Conservation (phyloP, 345 rosid genomes). For the Streptanthus diversifolius region DNA sequence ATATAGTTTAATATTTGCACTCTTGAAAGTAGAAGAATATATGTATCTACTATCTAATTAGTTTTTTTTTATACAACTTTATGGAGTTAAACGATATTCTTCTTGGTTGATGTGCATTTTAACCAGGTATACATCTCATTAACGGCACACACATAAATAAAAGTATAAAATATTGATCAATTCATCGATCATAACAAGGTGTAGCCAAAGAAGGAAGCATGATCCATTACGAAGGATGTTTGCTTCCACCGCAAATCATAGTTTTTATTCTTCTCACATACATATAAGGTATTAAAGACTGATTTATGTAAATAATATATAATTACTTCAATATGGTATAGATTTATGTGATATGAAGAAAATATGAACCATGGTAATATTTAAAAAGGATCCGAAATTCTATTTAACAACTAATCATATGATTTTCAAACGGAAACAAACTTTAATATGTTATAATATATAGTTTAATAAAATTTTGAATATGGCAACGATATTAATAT, state of each 20-base stretch:
- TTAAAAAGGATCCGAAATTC: neutral
- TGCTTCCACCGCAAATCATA: slow-evolving; percentile 33
- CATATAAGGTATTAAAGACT: neutral
- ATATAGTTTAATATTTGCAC: neutral
- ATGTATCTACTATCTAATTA: slow-evolving; percentile 8
- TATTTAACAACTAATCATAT: neutral
- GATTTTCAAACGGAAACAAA: neutral
- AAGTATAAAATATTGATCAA: slow-evolving; percentile 8
- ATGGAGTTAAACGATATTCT: slow-evolving; percentile 19
- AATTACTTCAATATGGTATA: neutral
- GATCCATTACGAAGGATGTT: slow-evolving; percentile 40
- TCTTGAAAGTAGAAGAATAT: slow-evolving; percentile 18
- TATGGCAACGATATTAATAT: neutral
- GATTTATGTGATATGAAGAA: neutral
- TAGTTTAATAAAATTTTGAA: no score
- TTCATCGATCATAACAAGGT: slow-evolving; percentile 32
- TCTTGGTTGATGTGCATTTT: slow-evolving; percentile 29
- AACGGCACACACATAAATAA: slow-evolving; percentile 1
- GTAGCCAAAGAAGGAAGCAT: slow-evolving; percentile 35
- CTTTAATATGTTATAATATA: neutral
- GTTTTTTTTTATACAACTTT: neutral
- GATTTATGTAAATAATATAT: neutral
- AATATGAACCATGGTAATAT: neutral
- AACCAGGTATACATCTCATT: neutral
- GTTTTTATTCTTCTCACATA: neutral